Evolutionary conservation across 352 stramenopile genomes (phyloP).

Genomic region (Pythium guiyangense): DNA sequence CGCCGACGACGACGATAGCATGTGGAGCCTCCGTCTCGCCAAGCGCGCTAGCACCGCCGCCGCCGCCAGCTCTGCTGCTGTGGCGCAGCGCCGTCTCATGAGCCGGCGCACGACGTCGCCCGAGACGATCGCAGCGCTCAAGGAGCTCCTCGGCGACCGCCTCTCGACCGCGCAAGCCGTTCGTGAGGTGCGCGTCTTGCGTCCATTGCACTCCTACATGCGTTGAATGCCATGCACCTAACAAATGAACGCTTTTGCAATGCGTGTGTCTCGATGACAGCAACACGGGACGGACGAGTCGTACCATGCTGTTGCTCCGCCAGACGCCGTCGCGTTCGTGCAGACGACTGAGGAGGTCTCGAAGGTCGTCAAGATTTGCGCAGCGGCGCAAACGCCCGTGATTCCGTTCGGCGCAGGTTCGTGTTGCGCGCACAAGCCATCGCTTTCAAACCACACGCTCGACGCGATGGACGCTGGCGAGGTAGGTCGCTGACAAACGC

Average conservation of each 20-base stretch:
- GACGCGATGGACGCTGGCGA: no score
- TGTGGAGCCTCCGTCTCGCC: conserved; percentile 13
- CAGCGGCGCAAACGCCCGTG: conserved; percentile 77
- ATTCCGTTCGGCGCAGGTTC: conserved; percentile 94
- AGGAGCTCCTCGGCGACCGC: conserved; percentile 59
- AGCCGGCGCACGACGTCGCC: conserved; percentile 30
- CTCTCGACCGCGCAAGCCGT: conserved; percentile 61
- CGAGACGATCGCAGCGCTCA: conserved; percentile 47
- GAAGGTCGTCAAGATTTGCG: conserved; percentile 89
- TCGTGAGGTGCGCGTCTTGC: conserved; percentile 33
- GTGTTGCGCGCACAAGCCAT: not conserved
- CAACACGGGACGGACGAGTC: conserved; percentile 91
- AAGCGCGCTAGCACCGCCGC: not conserved
- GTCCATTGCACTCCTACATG: no score
- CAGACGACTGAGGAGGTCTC: conserved; percentile 85
- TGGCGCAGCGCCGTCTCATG: conserved; percentile 7
- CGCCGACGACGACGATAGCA: not conserved
- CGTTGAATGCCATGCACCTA: not conserved
- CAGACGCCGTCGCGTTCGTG: conserved; percentile 87
- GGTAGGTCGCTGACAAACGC: not conserved
- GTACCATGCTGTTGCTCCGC: conserved; percentile 81
- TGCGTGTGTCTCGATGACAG: conserved; percentile 4
- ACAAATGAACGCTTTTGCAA: not conserved
- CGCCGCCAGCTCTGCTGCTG: not conserved
- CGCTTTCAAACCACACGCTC: no score